Conservation (phyloP, 371 early-diverging fungal species). For the Parasitella parasitica region DNA sequence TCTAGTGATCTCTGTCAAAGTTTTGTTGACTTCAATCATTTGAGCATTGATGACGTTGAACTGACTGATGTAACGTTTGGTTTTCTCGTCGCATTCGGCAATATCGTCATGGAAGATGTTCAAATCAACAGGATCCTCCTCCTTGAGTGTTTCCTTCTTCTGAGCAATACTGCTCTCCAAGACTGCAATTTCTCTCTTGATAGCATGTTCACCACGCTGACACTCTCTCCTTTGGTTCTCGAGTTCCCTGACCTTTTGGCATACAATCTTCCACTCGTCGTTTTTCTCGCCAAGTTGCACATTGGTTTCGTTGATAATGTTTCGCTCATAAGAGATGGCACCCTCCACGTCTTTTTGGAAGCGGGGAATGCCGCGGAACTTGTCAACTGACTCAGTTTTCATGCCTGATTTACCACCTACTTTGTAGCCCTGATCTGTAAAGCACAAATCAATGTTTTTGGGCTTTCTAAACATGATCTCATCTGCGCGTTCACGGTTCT, state of each 20-base stretch:
- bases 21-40: not conserved
- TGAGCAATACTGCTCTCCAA: constrained; percentile 5
- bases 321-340: not conserved
- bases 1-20: constrained; percentile 1
- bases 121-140: constrained; percentile 69
- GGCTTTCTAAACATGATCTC: constrained; percentile 68
- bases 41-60: constrained; percentile 13
- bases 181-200: constrained; percentile 1
- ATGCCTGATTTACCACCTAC: constrained; percentile 63
- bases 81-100: constrained; percentile 12
- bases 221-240: not conserved
- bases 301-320: not conserved
- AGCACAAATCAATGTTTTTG: constrained; percentile 68
- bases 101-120: constrained; percentile 52
- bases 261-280: not conserved
- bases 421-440: constrained; percentile 61
- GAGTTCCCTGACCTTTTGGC: not conserved
- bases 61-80: constrained; percentile 6
- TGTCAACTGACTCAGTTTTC: constrained; percentile 37
- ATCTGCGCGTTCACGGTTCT: constrained; percentile 74
- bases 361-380: constrained; percentile 42
- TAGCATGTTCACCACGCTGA: not conserved
- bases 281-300: not conserved
- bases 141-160: constrained; percentile 51
- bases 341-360: constrained; percentile 45